Evolutionary conservation across 2,329 filamentous ascomycete species (phyloP), one percentile per base, ranked within the genome.

Genomic region (Didymella lethalis): DNA sequence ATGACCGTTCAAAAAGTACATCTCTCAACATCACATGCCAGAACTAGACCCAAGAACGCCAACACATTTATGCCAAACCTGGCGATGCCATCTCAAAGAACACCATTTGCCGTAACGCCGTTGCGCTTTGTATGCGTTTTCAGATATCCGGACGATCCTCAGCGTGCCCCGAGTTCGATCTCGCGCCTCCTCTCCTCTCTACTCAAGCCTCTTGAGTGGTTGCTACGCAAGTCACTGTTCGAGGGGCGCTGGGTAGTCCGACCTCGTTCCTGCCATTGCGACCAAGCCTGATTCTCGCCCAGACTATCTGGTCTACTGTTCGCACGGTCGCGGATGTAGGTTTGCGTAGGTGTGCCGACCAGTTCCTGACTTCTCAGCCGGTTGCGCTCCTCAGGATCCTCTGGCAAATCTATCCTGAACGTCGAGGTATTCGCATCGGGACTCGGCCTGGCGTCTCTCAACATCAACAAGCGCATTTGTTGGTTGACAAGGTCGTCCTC

Each of bases 401-500:
- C 72, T 6, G 77, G 77, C 20, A 78, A 64, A 44, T 77, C 70
- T 47, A 83, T 81, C 23, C 70, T 71, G 67, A 80, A 82, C 0
- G 80, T 82, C 43, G 75, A 73, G 57, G 74, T 75, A 58, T 71
- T 62, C 48, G 77, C 68, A 63, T 76, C 64, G 34, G 75, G 61
- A 55, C 71, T 69, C 20, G 72, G 61, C 61, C 73, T 70, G 3
- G 68, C 54, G 46, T 80, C 75, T 26, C 64, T 63, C 34, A 75
- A 67, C 16, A 83, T 77, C 0, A 84, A 74, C 61, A 79, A 75
- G n/a, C 81, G 76, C 78, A 83, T 82, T 61, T 84, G 82, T 63
- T 82, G 80, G 29, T 81, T 79, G 57, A 82, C 80, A 59, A 78
- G 73, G 48, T 84, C 82, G 53, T 83, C 80, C 64, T 84, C 82